phyloP scores from a whole-genome alignment of 2,329 filamentous ascomycete species.

The Neonectria ditissima region DNA sequence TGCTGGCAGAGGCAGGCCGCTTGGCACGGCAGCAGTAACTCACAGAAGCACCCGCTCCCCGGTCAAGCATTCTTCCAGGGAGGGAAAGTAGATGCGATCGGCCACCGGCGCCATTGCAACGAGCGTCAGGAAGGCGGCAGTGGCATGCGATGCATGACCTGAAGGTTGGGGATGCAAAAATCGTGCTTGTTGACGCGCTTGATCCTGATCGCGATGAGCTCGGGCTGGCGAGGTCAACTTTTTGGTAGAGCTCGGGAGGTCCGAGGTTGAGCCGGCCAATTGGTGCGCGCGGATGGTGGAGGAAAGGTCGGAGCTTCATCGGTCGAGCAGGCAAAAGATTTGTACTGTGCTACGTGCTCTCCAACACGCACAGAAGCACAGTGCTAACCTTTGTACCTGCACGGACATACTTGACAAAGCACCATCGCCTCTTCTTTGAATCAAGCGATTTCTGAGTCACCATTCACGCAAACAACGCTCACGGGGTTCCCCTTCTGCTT shows the following conservation, averaged over 20 bases:
- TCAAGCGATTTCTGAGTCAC: constrained; percentile 39
- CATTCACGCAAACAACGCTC: constrained; percentile 29
- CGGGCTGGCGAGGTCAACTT: constrained; percentile 43
- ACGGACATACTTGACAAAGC: constrained; percentile 25
- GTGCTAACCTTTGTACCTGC: not conserved
- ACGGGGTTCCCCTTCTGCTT: constrained; percentile 1
- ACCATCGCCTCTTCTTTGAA: constrained; percentile 36
- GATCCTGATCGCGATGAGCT: constrained; percentile 47
- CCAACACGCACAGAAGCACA: not conserved
- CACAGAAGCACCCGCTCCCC: constrained; percentile 86
- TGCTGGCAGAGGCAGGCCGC: constrained; percentile 23
- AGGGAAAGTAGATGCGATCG: constrained; percentile 82
- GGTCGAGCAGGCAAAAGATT: constrained; percentile 20
- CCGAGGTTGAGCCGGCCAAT: constrained; percentile 45
- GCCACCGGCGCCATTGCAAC: constrained; percentile 77
- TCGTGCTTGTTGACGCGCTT: constrained; percentile 51
- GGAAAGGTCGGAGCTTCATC: constrained; percentile 39
- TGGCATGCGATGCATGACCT: constrained; percentile 55
- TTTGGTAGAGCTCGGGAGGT: constrained; percentile 45
- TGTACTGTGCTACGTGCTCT: constrained; percentile 33
- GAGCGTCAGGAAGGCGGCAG: constrained; percentile 60
- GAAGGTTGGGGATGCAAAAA: constrained; percentile 41
- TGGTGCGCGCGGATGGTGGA: constrained; percentile 22
- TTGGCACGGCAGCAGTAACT: constrained; percentile 49
- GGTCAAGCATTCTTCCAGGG: constrained; percentile 85